These are phyloP conservation scores for Tetradesmus lagerheimii DNA, from an alignment of 139 green algal genomes.

Conservation along the genomic window DNA sequence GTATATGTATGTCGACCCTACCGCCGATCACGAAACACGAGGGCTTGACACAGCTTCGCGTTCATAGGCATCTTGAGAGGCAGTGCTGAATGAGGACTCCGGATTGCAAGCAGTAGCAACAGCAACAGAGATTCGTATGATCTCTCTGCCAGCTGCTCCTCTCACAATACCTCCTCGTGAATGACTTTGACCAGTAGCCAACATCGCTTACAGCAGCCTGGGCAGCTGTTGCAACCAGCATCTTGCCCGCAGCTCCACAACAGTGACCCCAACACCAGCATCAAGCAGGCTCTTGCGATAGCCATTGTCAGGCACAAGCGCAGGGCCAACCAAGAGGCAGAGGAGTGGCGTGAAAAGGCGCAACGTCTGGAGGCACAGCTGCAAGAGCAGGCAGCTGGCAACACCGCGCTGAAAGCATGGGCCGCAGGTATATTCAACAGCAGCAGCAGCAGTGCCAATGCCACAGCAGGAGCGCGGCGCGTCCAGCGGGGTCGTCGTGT, in stretches of 20 bases:
- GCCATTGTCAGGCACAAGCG: conserved; percentile 27
- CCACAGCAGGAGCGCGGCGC: neutral
- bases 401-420: neutral
- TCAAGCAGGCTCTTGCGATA: conserved; percentile 19
- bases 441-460: neutral
- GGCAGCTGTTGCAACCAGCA: neutral
- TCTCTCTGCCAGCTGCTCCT: no score
- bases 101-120: neutral
- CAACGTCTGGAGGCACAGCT: neutral
- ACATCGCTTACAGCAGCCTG: neutral
- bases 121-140: neutral
- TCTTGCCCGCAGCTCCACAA: neutral
- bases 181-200: no score
- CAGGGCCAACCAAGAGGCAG: neutral
- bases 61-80: no score
- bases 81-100: no score
- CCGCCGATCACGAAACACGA: no score
- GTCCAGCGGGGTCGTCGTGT: neutral
- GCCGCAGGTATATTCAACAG: neutral
- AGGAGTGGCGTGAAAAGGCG: neutral
- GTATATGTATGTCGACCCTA: no score
- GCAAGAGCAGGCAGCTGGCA: neutral
- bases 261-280: neutral
- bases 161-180: no score
- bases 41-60: no score